Percentiles rank a stretch among this genome's conserved stretches.
phyloP scores from a whole-genome alignment of 2,329 filamentous ascomycete species.

The Apiospora rasikravindrae region DNA sequence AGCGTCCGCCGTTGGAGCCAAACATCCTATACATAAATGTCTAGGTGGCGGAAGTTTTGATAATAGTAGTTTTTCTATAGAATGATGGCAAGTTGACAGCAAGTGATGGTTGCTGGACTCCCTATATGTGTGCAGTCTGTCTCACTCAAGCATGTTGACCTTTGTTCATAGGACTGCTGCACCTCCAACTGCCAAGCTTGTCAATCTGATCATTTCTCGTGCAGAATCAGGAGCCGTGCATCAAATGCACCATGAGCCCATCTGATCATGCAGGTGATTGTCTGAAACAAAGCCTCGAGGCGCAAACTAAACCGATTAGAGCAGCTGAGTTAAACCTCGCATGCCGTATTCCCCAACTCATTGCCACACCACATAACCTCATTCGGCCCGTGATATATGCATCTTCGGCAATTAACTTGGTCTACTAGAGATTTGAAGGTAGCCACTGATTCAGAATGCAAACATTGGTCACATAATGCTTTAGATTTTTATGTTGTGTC shows the following conservation, averaged over 20 bases:
- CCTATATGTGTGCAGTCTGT: background rate
- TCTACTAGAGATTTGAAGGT: accelerated
- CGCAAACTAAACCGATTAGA: background rate
- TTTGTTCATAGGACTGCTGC: background rate
- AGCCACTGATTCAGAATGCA: background rate
- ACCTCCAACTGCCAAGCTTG: background rate
- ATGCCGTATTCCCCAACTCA: background rate
- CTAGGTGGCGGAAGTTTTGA: background rate
- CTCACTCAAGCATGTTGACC: background rate
- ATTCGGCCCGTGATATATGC: background rate
- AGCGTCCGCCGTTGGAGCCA: background rate
- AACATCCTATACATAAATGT: background rate
- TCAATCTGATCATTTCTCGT: background rate
- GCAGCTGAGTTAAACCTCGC: background rate
- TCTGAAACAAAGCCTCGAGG: background rate
- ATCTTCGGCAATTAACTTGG: background rate
- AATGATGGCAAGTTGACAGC: background rate
- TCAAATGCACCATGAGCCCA: background rate
- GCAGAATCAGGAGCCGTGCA: background rate
- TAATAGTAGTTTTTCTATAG: background rate
- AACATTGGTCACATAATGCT: too few species aligned
- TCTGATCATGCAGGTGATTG: background rate
- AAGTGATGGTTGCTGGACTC: background rate
- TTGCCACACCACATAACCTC: background rate
- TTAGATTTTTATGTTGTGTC: too few species aligned